Percentiles rank a stretch among this genome's conserved stretches.
Evolutionary conservation across 768 basidiomycete species (phyloP).

Genomic region (Postia placenta): DNA sequence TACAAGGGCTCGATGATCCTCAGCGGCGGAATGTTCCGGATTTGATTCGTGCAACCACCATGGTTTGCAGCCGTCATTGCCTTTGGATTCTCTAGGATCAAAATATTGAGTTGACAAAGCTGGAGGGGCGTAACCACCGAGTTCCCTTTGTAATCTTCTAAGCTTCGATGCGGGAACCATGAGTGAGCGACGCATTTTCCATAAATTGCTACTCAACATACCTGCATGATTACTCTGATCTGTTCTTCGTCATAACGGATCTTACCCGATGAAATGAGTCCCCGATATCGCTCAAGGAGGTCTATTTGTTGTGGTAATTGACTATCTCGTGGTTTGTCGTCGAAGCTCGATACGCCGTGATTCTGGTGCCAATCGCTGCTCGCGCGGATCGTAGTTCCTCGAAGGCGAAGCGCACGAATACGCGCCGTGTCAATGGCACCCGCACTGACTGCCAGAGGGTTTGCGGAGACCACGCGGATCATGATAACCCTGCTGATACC

Average conservation of each 20-base stretch:
- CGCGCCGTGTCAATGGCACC: no score
- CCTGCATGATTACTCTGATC: conserved; percentile 46
- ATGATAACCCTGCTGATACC: no score
- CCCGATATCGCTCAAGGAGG: conserved; percentile 42
- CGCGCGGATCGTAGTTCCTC: no score
- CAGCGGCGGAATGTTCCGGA: conserved; percentile 10
- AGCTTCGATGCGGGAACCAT: conserved; percentile 35
- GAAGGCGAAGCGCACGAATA: no score
- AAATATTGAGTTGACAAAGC: conserved; percentile 29
- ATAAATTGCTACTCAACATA: no score
- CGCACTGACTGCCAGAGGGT: no score
- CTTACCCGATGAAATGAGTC: conserved; percentile 38
- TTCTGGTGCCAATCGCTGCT: no score
- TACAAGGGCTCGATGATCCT: conserved; percentile 30
- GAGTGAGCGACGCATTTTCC: background rate
- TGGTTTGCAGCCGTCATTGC: conserved; percentile 19
- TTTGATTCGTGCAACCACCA: conserved; percentile 26
- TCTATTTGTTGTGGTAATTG: conserved; percentile 22
- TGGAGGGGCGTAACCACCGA: conserved; percentile 46
- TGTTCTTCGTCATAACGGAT: conserved; percentile 49
- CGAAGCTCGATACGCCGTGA: no score
- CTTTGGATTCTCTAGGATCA: conserved; percentile 11
- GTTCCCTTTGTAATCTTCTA: conserved; percentile 38
- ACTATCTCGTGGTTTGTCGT: no score
- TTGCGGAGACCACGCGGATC: no score